phyloP scores from a whole-genome alignment of 345 rosid genomes.

The Citrus australasica region DNA sequence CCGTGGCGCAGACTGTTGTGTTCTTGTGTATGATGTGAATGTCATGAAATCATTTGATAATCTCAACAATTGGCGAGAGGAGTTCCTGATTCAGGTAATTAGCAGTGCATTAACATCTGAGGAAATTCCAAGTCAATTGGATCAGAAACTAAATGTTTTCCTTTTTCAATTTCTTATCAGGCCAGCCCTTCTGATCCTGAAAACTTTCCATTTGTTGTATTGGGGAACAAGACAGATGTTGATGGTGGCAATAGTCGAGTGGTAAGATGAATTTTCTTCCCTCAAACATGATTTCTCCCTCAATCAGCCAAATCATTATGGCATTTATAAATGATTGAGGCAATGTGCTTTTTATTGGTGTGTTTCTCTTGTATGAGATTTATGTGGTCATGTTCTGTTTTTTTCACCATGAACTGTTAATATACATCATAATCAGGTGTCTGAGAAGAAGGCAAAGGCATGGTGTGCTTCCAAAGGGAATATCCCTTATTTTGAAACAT shows the following conservation, averaged over 20 bases:
- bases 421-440: constrained; percentile 44
- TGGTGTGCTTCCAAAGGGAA: constrained; percentile 95
- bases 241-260: constrained; percentile 86
- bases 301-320: not conserved
- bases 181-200: constrained; percentile 90
- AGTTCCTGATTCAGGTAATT: constrained; percentile 77
- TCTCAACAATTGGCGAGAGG: constrained; percentile 91
- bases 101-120: not conserved
- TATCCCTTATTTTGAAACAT: constrained; percentile 90
- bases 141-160: not conserved
- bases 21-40: constrained; percentile 83
- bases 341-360: not conserved
- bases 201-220: constrained; percentile 76
- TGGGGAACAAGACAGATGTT: constrained; percentile 85
- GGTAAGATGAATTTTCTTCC: constrained; percentile 44
- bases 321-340: not conserved
- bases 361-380: not conserved
- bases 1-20: constrained; percentile 89
- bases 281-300: not conserved
- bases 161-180: constrained; percentile 27
- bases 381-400: not conserved
- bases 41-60: constrained; percentile 83
- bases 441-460: constrained; percentile 90
- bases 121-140: not conserved
- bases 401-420: not conserved